These are phyloP conservation scores for Pseudozyma hubeiensis DNA, from an alignment of 1,284 basidiomycete genomes.

Conservation along the genomic window DNA sequence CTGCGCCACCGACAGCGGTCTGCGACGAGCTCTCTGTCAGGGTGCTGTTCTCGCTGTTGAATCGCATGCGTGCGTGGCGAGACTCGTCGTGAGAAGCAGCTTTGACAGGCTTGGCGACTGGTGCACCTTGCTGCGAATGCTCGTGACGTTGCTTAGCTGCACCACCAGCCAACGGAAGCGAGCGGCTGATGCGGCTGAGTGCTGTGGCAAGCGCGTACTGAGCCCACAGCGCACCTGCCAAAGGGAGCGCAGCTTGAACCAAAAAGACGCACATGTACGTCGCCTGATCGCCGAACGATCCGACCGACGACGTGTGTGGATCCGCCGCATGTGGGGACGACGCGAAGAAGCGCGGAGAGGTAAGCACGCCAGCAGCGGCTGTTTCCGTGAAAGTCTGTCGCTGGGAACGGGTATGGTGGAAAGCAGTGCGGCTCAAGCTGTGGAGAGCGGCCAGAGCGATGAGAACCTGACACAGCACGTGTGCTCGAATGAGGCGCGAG, in stretches of 20 bases:
- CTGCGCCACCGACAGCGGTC: not conserved
- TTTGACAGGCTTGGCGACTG: constrained; percentile 9
- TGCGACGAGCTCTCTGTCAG: constrained; percentile 9
- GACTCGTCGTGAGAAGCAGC: not conserved
- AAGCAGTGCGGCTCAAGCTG: constrained; percentile 36
- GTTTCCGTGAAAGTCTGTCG: constrained; percentile 6
- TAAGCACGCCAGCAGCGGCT: constrained; percentile 15
- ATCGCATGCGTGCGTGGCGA: constrained; percentile 19
- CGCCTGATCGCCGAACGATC: constrained; percentile 38
- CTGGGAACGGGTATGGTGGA: constrained; percentile 27
- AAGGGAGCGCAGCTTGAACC: constrained; percentile 52
- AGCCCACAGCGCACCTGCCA: constrained; percentile 39
- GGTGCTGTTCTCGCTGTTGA: constrained; percentile 34
- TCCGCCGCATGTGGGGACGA: not conserved
- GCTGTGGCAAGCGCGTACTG: constrained; percentile 47
- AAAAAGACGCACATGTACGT: constrained; percentile 53
- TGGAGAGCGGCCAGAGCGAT: constrained; percentile 47
- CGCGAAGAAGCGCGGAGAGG: constrained; percentile 20
- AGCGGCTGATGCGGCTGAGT: constrained; percentile 30
- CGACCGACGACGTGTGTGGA: constrained; percentile 48
- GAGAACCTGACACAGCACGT: constrained; percentile 49
- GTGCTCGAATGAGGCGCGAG: constrained; percentile 50
- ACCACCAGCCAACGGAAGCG: constrained; percentile 5
- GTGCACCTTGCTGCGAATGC: not conserved
- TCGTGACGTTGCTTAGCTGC: constrained; percentile 4